Conservation (phyloP, 2,329 filamentous ascomycete species). For the Gliomastix tumulicola region DNA sequence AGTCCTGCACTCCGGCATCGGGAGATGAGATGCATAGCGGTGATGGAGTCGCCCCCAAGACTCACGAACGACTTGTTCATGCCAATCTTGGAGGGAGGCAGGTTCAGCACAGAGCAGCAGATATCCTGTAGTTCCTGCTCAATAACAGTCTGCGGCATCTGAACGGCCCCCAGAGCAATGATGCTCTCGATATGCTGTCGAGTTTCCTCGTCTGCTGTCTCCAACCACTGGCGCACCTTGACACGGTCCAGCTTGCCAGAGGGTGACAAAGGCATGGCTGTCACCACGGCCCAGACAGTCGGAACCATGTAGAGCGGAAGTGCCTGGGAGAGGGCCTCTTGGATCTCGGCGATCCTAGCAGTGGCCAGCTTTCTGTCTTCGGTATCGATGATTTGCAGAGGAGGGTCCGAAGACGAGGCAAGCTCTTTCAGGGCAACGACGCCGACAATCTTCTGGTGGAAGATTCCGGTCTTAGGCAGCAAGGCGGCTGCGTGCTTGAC, state of each 20-base stretch:
- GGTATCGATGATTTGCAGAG: too few species aligned
- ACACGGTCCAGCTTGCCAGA: slow-evolving; percentile 6
- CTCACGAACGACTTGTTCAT: slow-evolving; percentile 24
- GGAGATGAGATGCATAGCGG: slow-evolving; percentile 33
- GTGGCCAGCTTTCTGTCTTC: too few species aligned
- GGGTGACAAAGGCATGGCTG: slow-evolving; percentile 2
- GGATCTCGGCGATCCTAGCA: too few species aligned
- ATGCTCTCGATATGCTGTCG: slow-evolving; percentile 4
- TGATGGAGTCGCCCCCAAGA: slow-evolving; percentile 33
- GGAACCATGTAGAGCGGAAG: slow-evolving; percentile 6
- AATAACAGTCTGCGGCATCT: too few species aligned
- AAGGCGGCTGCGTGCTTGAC: neutral
- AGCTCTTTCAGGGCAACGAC: neutral
- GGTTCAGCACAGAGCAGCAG: slow-evolving; percentile 30
- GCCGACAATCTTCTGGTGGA: neutral
- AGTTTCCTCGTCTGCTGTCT: neutral
- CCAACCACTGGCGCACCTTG: slow-evolving; percentile 3
- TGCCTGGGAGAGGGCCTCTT: slow-evolving; percentile 3
- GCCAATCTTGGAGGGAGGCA: slow-evolving; percentile 17
- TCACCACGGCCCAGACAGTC: slow-evolving; percentile 2
- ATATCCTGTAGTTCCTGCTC: too few species aligned
- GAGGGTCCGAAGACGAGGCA: too few species aligned
- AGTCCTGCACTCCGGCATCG: too few species aligned
- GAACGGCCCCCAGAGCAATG: too few species aligned
- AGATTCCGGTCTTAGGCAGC: neutral